Evolutionary conservation across 169 alveolate species (phyloP).

Genomic region (Amoebophrya sp.): DNA sequence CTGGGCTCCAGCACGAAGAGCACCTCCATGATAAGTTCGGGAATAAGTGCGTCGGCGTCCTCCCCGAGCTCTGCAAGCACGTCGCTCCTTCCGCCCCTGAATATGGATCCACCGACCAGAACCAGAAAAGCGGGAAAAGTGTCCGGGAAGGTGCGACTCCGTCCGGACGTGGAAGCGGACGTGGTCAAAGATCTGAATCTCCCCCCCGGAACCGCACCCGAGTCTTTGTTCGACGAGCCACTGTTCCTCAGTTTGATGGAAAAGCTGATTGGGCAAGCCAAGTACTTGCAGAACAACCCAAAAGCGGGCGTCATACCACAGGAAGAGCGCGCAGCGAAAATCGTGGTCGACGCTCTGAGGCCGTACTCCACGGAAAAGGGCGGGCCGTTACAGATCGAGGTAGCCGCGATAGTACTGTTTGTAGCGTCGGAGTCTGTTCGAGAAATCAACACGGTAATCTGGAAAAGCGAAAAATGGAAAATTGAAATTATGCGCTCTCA

Average conservation of each 20-base stretch:
- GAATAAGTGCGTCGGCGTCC: background rate
- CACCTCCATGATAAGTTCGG: background rate
- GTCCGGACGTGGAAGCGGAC: background rate
- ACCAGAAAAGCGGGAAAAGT: background rate
- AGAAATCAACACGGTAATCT: too few species aligned
- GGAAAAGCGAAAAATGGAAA: too few species aligned
- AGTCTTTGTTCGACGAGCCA: background rate
- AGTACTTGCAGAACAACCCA: background rate
- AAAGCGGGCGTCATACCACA: background rate
- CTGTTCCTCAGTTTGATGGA: background rate
- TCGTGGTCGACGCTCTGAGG: background rate
- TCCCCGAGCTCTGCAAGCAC: background rate
- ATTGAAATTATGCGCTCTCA: too few species aligned
- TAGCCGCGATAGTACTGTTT: background rate
- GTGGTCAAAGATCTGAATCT: background rate
- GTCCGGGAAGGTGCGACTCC: background rate
- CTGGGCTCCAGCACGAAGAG: background rate
- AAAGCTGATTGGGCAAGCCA: background rate
- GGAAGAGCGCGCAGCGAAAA: conserved; percentile 14
- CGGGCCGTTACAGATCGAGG: background rate
- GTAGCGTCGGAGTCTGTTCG: too few species aligned
- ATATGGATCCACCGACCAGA: background rate
- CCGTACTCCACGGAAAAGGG: background rate
- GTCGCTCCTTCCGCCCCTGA: background rate
- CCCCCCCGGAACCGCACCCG: background rate